A percentile compares a stretch with the other conserved stretches of the same genome.
These are phyloP conservation scores for Calonectria hongkongensis DNA, from an alignment of 2,329 filamentous ascomycete species.

Conservation along the genomic window DNA sequence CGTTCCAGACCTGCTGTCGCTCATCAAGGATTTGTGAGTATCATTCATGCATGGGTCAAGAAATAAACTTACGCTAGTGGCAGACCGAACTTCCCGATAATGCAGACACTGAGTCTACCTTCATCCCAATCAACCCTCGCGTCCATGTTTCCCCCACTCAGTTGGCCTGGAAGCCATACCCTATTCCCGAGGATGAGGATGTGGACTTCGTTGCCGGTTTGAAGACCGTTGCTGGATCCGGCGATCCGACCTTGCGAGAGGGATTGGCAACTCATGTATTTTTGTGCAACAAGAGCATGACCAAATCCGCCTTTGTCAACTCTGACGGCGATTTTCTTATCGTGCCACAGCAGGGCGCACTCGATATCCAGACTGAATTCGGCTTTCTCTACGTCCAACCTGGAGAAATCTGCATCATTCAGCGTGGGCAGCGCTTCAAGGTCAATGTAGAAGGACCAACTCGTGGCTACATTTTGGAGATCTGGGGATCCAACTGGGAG, in stretches of 20 bases:
- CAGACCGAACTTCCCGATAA: conserved; percentile 14
- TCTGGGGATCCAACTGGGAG: conserved; percentile 78
- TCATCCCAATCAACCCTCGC: conserved; percentile 43
- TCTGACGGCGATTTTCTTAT: conserved; percentile 81
- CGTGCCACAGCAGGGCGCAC: conserved; percentile 77
- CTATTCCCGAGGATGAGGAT: conserved; percentile 42
- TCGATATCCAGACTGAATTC: conserved; percentile 82
- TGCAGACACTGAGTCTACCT: conserved; percentile 41
- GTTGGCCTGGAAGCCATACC: conserved; percentile 43
- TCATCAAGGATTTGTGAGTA: conserved; percentile 50
- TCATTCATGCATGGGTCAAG: background rate
- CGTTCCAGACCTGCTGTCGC: conserved; percentile 53
- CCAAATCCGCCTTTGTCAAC: conserved; percentile 68
- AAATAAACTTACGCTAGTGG: background rate
- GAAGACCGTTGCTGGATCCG: conserved; percentile 68
- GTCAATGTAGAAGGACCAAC: conserved; percentile 70
- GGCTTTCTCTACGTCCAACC: conserved; percentile 79
- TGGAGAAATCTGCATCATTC: conserved; percentile 81
- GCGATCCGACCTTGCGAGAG: conserved; percentile 67
- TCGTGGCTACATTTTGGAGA: conserved; percentile 80
- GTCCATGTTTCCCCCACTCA: conserved; percentile 46
- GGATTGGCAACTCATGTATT: conserved; percentile 69
- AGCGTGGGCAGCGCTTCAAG: conserved; percentile 74
- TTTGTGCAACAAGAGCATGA: conserved; percentile 66
- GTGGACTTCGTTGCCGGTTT: conserved; percentile 68